Evolutionary conservation across 768 basidiomycete species (phyloP).

Genomic region (Leccinellum rugosiceps): DNA sequence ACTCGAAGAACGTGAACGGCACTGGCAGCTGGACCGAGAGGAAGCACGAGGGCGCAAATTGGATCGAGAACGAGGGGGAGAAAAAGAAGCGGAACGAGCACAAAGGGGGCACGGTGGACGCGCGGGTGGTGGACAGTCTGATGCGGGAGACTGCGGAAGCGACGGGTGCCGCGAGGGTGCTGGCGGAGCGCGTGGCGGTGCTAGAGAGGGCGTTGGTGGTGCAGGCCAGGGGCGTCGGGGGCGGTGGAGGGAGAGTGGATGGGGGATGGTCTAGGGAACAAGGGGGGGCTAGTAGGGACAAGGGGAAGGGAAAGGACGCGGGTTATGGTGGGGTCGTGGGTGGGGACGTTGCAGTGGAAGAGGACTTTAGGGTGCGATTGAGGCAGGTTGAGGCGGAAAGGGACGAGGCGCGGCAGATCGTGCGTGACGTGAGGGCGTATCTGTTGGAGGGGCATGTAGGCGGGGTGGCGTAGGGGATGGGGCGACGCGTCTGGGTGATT

Average conservation of each 20-base stretch:
- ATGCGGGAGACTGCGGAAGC: constrained; percentile 17
- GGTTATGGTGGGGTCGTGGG: not conserved
- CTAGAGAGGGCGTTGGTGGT: constrained; percentile 18
- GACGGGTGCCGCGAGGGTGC: constrained; percentile 10
- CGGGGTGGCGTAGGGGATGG: not conserved
- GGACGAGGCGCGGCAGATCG: constrained; percentile 15
- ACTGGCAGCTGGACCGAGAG: not conserved
- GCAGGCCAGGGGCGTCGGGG: not conserved
- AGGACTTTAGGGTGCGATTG: constrained; percentile 10
- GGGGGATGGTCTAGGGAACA: not conserved
- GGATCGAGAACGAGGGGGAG: not conserved
- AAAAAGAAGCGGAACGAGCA: not conserved
- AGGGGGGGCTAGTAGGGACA: not conserved
- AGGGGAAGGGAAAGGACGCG: not conserved
- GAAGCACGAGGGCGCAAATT: not conserved
- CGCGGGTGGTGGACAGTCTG: constrained; percentile 12
- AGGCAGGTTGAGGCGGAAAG: constrained; percentile 19
- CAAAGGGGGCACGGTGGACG: not conserved
- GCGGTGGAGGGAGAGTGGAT: not conserved
- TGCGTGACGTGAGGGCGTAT: constrained; percentile 15
- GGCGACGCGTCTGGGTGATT: too few relatives aligned
- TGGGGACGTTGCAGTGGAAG: not conserved
- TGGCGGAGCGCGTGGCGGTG: constrained; percentile 24
- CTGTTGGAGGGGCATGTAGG: constrained; percentile 8
- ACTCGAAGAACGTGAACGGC: not conserved